Percentiles rank a stretch among this genome's conserved stretches.
These are phyloP conservation scores for Evernia prunastri DNA, from an alignment of 495 filamentous ascomycete genomes.

Conservation along the genomic window DNA sequence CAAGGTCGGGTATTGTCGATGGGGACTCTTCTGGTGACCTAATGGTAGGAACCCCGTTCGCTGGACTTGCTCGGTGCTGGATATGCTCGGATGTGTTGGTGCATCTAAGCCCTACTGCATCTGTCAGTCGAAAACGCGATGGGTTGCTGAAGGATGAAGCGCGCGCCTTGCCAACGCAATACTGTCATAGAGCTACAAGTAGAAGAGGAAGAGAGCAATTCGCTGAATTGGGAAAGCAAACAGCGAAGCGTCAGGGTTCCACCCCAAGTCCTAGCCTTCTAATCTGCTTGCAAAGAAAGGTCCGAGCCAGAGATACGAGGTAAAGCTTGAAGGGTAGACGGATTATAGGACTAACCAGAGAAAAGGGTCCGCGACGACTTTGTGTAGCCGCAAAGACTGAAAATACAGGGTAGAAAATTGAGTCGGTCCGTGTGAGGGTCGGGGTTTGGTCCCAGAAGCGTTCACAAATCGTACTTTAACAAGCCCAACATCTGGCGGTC, in stretches of 20 bases:
- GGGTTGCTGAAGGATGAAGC: not conserved
- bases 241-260: not conserved
- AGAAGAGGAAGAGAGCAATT: not conserved
- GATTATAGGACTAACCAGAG: not conserved
- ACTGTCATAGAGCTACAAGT: not conserved
- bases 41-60: not conserved
- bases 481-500: not conserved
- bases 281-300: not conserved
- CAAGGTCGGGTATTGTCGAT: not conserved
- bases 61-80: conserved; percentile 6
- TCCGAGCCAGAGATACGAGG: not conserved
- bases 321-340: not conserved
- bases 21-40: not conserved
- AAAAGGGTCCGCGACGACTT: not conserved
- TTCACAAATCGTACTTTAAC: not conserved
- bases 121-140: not conserved
- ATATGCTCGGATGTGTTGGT: conserved; percentile 1
- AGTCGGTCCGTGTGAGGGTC: not conserved
- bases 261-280: not conserved
- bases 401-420: not conserved
- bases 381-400: not conserved
- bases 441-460: not conserved
- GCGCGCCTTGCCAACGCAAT: not conserved
- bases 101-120: not conserved
- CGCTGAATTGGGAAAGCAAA: not conserved